Conservation (phyloP, 441 rosid genomes). For the Metrosideros polymorpha region DNA sequence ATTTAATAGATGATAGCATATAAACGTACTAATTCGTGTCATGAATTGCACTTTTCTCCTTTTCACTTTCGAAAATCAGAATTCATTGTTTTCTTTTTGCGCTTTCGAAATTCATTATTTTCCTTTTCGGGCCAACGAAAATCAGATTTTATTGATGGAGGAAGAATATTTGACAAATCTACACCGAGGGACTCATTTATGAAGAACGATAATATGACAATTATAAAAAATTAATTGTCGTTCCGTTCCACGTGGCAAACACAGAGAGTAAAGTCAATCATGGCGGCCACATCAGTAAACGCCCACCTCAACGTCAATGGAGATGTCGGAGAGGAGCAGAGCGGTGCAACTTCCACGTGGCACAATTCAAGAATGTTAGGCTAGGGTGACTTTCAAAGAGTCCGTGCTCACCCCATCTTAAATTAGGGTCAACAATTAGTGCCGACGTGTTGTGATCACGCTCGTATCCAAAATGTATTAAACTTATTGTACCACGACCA, state of each 20-base stretch:
- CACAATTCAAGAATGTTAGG: not conserved
- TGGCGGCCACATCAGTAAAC: not conserved
- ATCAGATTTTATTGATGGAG: not conserved
- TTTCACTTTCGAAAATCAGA: not conserved
- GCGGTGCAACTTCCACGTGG: not conserved
- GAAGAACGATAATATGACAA: not conserved
- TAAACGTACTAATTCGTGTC: not conserved
- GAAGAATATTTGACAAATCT: not conserved
- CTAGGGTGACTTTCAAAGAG: not conserved
- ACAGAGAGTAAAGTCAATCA: not conserved
- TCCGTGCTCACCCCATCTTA: not conserved
- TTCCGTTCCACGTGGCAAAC: not conserved
- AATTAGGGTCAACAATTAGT: not conserved
- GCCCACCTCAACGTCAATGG: not conserved
- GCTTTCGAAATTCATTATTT: not conserved
- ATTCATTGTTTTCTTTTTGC: not conserved
- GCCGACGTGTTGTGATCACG: not conserved
- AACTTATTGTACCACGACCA: too few species aligned
- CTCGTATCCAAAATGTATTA: too few species aligned
- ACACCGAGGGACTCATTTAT: not conserved
- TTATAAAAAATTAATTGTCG: not conserved
- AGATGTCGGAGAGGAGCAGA: not conserved
- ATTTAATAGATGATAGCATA: fast-evolving
- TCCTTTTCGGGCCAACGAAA: too few species aligned
- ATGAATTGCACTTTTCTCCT: not conserved